Percentiles rank a stretch among this genome's conserved stretches.
phyloP scores from a whole-genome alignment of 148 eudicot species.

The Dianthus caryophyllus region DNA sequence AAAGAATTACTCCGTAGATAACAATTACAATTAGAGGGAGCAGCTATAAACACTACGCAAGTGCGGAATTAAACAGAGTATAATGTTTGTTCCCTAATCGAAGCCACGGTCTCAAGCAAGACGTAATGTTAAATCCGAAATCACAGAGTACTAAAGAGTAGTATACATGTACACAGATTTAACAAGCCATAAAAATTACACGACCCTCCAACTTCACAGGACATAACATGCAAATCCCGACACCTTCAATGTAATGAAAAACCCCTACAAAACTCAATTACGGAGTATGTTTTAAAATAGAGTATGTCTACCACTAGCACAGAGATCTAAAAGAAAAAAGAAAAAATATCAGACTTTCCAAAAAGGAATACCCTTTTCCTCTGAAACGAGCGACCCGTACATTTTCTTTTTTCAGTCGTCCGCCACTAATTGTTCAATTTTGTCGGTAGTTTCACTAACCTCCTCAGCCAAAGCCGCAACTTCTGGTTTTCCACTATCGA shows the following conservation, averaged over 20 bases:
- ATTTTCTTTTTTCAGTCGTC: constrained; percentile 20
- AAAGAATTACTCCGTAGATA: too few species aligned
- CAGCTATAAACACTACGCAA: too few species aligned
- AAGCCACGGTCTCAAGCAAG: too few species aligned
- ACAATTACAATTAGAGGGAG: too few species aligned
- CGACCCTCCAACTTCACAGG: neutral
- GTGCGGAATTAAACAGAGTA: too few species aligned
- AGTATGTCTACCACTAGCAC: constrained; percentile 9
- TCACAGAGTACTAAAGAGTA: too few species aligned
- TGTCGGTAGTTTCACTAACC: constrained; percentile 14
- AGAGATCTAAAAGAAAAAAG: neutral
- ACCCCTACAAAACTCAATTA: constrained; percentile 9
- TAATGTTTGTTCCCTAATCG: too few species aligned
- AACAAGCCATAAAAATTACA: neutral
- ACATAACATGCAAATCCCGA: neutral
- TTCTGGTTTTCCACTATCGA: constrained; percentile 23
- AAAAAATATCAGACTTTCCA: too few species aligned
- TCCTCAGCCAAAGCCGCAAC: constrained; percentile 26
- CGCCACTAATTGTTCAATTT: constrained; percentile 16
- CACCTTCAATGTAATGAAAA: neutral
- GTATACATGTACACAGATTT: too few species aligned
- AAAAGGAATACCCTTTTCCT: too few species aligned
- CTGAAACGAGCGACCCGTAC: neutral
- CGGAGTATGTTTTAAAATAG: constrained; percentile 6
- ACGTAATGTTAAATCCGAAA: too few species aligned